A percentile compares a stretch with the other conserved stretches of the same genome.
Conservation (phyloP, 306 rosid species). For the Urtica urens region DNA sequence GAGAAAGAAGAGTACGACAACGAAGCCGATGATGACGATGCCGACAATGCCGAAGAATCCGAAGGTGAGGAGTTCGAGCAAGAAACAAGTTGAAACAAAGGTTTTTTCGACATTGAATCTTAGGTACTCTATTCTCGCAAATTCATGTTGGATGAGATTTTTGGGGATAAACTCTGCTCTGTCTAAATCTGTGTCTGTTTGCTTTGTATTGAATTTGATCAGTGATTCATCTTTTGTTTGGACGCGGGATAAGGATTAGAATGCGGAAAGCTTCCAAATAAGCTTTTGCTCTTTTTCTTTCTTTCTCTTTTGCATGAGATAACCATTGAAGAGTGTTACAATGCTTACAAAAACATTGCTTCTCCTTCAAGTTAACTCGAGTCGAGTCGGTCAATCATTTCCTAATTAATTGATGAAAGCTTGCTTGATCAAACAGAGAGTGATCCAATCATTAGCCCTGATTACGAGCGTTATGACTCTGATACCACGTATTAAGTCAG, state of each 20-base stretch:
- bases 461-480: too few species aligned
- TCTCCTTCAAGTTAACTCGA: too few species aligned
- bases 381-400: too few species aligned
- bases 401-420: too few species aligned
- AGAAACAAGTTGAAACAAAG: conserved; percentile 59
- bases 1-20: conserved; percentile 70
- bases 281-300: neutral
- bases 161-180: too few species aligned
- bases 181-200: neutral
- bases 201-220: neutral
- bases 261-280: neutral
- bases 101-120: neutral
- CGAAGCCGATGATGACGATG: conserved; percentile 57
- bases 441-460: too few species aligned
- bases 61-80: conserved; percentile 94
- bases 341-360: neutral
- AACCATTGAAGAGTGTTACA: neutral
- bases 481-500: too few species aligned
- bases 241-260: neutral
- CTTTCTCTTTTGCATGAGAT: neutral
- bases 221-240: neutral
- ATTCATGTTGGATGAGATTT: neutral
- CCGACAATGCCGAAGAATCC: conserved; percentile 75
- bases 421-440: too few species aligned
- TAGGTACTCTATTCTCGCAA: neutral